phyloP scores from a whole-genome alignment of 176 grass and related monocot species.

The Pontederia paniculata region DNA sequence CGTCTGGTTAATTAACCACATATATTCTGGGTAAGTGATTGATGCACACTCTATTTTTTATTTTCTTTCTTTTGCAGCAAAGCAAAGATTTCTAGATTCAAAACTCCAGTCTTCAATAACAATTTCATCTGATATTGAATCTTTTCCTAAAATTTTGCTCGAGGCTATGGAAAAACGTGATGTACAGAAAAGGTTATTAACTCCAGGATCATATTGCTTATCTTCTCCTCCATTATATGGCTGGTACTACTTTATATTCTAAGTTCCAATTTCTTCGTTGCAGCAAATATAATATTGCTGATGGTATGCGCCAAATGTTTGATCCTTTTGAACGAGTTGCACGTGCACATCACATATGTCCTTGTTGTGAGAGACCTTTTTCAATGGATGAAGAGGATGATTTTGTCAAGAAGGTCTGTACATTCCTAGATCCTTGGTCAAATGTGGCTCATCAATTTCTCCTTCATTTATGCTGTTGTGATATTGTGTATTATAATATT shows the following conservation, averaged over 20 bases:
- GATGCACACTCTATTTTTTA: slow-evolving; percentile 6
- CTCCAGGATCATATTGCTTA: neutral
- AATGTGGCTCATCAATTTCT: slow-evolving; percentile 2
- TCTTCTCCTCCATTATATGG: neutral
- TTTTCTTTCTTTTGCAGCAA: slow-evolving; percentile 35
- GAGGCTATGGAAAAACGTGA: slow-evolving; percentile 82
- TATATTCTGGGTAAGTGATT: neutral
- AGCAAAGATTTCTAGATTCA: slow-evolving; percentile 48
- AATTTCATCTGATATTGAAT: slow-evolving; percentile 35
- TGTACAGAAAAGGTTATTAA: slow-evolving; percentile 61
- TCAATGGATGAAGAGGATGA: slow-evolving; percentile 81
- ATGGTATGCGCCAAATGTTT: slow-evolving; percentile 80
- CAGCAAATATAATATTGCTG: slow-evolving; percentile 53
- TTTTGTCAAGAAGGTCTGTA: slow-evolving; percentile 63
- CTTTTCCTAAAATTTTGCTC: slow-evolving; percentile 54
- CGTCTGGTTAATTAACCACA: too few species aligned
- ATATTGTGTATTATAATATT: slow-evolving; percentile 19
- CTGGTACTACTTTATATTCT: neutral
- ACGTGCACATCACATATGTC: slow-evolving; percentile 65
- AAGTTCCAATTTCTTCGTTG: slow-evolving; percentile 17
- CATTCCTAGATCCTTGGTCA: slow-evolving; percentile 6
- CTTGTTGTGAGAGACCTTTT: slow-evolving; percentile 84
- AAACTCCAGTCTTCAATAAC: slow-evolving; percentile 53
- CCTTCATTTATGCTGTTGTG: slow-evolving; percentile 4
- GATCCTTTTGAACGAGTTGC: slow-evolving; percentile 75